These are phyloP conservation scores for Zopfochytrium polystomum DNA, from an alignment of 371 early-diverging fungal species.

Conservation along the genomic window DNA sequence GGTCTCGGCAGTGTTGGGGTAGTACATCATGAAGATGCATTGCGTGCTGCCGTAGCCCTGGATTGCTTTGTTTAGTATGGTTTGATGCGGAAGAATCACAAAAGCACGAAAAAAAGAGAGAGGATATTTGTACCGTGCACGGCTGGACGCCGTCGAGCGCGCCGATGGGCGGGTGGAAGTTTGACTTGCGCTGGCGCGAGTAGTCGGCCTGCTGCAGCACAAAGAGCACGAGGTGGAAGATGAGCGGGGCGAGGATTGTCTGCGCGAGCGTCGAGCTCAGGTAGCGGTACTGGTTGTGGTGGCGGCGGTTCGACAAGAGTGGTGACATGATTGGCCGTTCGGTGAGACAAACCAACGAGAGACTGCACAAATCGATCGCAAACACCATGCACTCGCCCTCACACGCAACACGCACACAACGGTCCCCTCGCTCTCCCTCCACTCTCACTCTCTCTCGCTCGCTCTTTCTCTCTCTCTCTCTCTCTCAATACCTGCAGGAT, in stretches of 20 bases:
- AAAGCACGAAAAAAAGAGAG: background rate
- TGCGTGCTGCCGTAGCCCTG: constrained; percentile 41
- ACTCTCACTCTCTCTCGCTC: no score
- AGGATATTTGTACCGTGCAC: constrained; percentile 55
- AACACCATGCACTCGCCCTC: no score
- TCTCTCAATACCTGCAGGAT: constrained; percentile 50
- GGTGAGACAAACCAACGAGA: no score
- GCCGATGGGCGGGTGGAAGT: constrained; percentile 46
- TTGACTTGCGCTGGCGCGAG: constrained; percentile 46
- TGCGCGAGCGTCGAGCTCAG: constrained; percentile 59
- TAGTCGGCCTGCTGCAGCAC: constrained; percentile 61
- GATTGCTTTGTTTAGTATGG: background rate
- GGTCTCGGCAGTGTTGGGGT: constrained; percentile 34
- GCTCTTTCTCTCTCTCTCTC: no score
- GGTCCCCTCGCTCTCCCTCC: no score
- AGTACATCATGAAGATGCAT: constrained; percentile 67
- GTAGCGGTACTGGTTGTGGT: no score
- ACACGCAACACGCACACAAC: no score
- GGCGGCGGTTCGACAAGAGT: no score
- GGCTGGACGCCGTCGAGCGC: constrained; percentile 49
- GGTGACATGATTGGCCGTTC: no score
- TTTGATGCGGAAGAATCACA: background rate
- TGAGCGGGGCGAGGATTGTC: constrained; percentile 57
- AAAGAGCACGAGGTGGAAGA: constrained; percentile 62
- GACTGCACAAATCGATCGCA: no score